phyloP scores from a whole-genome alignment of 73 alveolate genomes.

The Tetrahymena elliotti region DNA sequence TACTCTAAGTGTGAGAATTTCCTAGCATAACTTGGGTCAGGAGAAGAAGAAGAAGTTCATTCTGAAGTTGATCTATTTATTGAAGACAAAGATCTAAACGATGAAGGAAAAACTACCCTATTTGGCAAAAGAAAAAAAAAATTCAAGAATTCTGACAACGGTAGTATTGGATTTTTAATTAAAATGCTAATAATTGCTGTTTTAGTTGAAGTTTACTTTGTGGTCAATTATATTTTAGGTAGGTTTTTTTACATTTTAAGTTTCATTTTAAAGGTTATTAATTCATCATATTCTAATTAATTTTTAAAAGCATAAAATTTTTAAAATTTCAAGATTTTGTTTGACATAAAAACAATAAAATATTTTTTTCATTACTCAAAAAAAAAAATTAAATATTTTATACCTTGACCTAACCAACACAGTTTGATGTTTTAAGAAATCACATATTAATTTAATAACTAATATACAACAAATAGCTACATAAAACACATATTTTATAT shows the following conservation, averaged over 20 bases:
- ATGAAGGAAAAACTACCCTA: conserved; percentile 23
- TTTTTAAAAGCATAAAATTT: too few species aligned
- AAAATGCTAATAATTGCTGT: conserved; percentile 21
- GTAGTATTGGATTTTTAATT: conserved; percentile 20
- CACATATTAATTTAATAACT: too few species aligned
- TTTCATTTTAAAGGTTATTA: too few species aligned
- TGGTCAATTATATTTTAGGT: conserved; percentile 20
- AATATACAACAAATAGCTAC: too few species aligned
- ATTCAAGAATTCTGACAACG: conserved; percentile 26
- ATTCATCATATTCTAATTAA: too few species aligned
- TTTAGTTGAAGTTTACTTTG: conserved; percentile 13
- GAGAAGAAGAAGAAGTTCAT: conserved; percentile 36
- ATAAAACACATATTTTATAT: too few species aligned
- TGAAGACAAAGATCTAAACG: conserved; percentile 7
- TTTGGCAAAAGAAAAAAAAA: conserved; percentile 27
- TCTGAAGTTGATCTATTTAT: conserved; percentile 12
- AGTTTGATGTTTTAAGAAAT: too few species aligned
- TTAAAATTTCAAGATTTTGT: too few species aligned
- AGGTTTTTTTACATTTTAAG: neutral
- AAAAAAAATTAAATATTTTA: too few species aligned
- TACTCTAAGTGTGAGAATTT: conserved; percentile 38
- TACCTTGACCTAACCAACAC: too few species aligned
- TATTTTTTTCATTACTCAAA: too few species aligned
- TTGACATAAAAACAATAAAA: too few species aligned
- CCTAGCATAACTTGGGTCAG: conserved; percentile 14